These are phyloP conservation scores for Phoma sp. DNA, from an alignment of 2,329 filamentous ascomycete genomes.

Conservation along the genomic window DNA sequence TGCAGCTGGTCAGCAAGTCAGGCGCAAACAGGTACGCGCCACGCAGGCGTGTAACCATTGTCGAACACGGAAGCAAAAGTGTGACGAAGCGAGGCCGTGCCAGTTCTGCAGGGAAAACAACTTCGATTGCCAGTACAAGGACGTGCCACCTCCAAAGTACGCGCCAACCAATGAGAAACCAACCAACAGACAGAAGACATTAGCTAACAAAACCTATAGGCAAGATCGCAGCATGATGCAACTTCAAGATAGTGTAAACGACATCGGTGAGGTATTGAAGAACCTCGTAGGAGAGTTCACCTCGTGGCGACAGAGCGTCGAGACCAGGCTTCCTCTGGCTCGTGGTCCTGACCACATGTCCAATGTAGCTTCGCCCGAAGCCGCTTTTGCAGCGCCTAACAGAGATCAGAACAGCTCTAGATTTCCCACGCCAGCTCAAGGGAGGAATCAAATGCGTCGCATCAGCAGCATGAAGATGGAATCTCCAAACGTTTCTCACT, in stretches of 20 bases:
- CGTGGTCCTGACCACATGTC: constrained; percentile 25
- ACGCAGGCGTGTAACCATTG: constrained; percentile 70
- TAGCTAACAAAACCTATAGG: constrained; percentile 34
- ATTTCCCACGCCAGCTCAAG: constrained; percentile 37
- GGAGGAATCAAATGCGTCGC: constrained; percentile 34
- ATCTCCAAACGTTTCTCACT: constrained; percentile 37
- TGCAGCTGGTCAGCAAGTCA: constrained; percentile 29
- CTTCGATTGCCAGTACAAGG: constrained; percentile 84
- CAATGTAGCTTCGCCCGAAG: constrained; percentile 41
- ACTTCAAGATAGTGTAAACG: constrained; percentile 54
- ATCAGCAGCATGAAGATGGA: constrained; percentile 46
- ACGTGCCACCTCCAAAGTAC: constrained; percentile 90
- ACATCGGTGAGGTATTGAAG: constrained; percentile 39
- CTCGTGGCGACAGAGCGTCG: constrained; percentile 42
- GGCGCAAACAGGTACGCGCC: constrained; percentile 48
- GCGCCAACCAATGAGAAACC: constrained; percentile 35
- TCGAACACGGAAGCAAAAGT: constrained; percentile 51
- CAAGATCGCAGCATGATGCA: constrained; percentile 60
- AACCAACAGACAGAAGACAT: not conserved
- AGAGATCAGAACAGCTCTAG: constrained; percentile 37
- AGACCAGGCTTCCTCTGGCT: constrained; percentile 33
- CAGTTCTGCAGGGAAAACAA: constrained; percentile 82
- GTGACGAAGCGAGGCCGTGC: constrained; percentile 50
- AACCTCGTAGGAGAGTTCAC: constrained; percentile 41
- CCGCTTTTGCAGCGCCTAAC: constrained; percentile 29